Percentiles rank a stretch among this genome's conserved stretches.
Evolutionary conservation across 1,284 basidiomycete species (phyloP).

Genomic region (Cryptococcus sp.): DNA sequence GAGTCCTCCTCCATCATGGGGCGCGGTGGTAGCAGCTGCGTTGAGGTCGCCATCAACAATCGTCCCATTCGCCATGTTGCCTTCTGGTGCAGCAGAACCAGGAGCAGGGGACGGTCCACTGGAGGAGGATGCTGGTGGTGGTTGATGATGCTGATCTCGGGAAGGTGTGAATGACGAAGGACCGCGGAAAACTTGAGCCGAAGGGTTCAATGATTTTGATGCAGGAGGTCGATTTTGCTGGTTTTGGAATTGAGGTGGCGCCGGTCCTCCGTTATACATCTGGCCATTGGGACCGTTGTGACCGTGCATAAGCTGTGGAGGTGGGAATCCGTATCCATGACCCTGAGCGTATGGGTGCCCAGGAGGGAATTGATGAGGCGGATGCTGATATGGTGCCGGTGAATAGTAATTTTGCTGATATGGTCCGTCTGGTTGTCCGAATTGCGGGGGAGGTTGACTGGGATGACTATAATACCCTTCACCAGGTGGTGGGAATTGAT

Average conservation of each 20-base stretch:
- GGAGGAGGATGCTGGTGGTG: not conserved
- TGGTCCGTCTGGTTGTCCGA: not conserved
- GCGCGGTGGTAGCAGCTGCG: no score
- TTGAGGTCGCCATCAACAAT: no score
- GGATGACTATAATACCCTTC: slow-evolving; percentile 2
- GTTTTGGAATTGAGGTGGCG: slow-evolving; percentile 2
- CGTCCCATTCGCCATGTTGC: no score
- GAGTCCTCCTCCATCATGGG: not conserved
- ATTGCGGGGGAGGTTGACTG: slow-evolving; percentile 1
- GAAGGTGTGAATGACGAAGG: slow-evolving; percentile 10
- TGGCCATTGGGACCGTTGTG: slow-evolving; percentile 3
- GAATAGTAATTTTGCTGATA: not conserved
- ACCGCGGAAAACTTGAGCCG: slow-evolving; percentile 35
- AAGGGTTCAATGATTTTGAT: slow-evolving; percentile 36
- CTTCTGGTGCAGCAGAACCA: not conserved
- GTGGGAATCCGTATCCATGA: slow-evolving; percentile 34
- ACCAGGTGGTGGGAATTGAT: not conserved
- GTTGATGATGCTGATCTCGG: slow-evolving; percentile 14
- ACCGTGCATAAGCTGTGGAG: slow-evolving; percentile 4
- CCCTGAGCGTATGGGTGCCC: slow-evolving; percentile 41
- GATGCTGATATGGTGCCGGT: not conserved
- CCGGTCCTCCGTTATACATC: not conserved
- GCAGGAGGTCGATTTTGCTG: slow-evolving; percentile 1
- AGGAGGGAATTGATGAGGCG: slow-evolving; percentile 25
- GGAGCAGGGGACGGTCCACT: not conserved